Evolutionary conservation across 2,329 filamentous ascomycete species (phyloP).

Genomic region (Hymenotorrendiella dingleyae): DNA sequence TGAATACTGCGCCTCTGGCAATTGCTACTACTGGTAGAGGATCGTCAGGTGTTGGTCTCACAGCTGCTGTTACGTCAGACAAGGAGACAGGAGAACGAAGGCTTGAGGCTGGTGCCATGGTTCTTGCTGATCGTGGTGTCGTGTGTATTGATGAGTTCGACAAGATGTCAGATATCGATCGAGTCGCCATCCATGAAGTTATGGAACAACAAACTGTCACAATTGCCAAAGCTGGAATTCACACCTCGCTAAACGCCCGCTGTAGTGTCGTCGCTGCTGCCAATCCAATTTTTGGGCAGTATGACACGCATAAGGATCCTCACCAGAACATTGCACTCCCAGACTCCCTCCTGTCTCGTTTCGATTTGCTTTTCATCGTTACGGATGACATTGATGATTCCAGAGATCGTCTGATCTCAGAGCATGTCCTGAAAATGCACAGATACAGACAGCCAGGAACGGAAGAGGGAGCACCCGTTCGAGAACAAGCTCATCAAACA

Average conservation of each 20-base stretch:
- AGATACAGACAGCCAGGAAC: slow-evolving; percentile 86
- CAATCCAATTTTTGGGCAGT: slow-evolving; percentile 97
- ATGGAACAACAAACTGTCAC: slow-evolving; percentile 99
- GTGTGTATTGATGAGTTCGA: slow-evolving; percentile 99
- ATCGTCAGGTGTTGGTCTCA: slow-evolving; percentile 95
- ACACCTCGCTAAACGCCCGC: slow-evolving; percentile 92
- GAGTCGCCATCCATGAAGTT: slow-evolving; percentile 98
- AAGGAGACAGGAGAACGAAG: slow-evolving; percentile 95
- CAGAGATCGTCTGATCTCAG: slow-evolving; percentile 83
- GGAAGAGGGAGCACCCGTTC: slow-evolving; percentile 90
- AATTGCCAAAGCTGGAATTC: slow-evolving; percentile 96
- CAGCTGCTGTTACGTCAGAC: slow-evolving; percentile 90
- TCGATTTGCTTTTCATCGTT: slow-evolving; percentile 94
- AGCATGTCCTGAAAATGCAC: slow-evolving; percentile 97
- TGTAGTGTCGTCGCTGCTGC: slow-evolving; percentile 96
- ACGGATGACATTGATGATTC: slow-evolving; percentile 97
- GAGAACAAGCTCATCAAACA: slow-evolving; percentile 77
- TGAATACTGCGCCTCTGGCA: slow-evolving; percentile 92
- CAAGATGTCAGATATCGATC: slow-evolving; percentile 98
- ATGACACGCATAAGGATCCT: slow-evolving; percentile 96
- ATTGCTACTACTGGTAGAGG: slow-evolving; percentile 96
- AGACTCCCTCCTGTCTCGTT: slow-evolving; percentile 94
- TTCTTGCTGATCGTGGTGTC: slow-evolving; percentile 91
- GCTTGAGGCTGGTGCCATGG: slow-evolving; percentile 97
- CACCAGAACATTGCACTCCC: slow-evolving; percentile 98